Base-by-base conservation (phyloP, 192 early-diverging fungal genomes). In the Chytriomyces confervae region DNA sequence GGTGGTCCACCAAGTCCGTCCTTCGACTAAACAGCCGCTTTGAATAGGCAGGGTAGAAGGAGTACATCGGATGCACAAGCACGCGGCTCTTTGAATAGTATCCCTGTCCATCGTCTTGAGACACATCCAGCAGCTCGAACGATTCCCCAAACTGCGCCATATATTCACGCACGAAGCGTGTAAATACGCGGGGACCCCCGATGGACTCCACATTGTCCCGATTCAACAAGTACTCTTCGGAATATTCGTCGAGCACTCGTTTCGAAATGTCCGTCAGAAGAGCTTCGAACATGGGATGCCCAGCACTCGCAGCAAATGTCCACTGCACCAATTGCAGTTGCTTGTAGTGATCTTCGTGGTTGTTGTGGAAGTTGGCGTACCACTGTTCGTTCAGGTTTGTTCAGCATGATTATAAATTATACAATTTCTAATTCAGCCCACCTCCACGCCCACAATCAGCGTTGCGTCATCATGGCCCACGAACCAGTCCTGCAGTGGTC, bases 401-500 rank as follows among this genome's bases (percentile, higher is more conserved):
- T 57, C 0, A 57, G 51, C n/a, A n/a, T 10, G 51, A n/a, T n/a
- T 20, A 13, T n/a, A 57, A 20, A 57, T 13, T 20, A 57, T 3
- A n/a, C 53, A 57, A 20, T 57, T n/a, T 13, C 36, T 36, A 36
- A 36, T 36, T 36, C 36, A 36, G 36, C 46, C 13, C 36, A 76
- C 70, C 66, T 80, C 79, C 10, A 80, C 79, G 23, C 29, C 51
- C 5, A 63, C 72, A 48, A 80, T 75, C 2, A 80, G 47, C 16
- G 44, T 27, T 7, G 67, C 61, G 57, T 29, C 60, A 2, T 20
- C 7, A 24, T 70, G 20, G 29, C 45, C 18, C 7, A 18, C 46
- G 13, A 51, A 20, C 82, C 82, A 82, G 24, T 82, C 20, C 9
- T 23, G 50, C 20, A 82, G 18, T 9, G 81, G 80, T 27, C 62